Conservation (phyloP, 2,329 filamentous ascomycete species). For the Stemphylium lycopersici region DNA sequence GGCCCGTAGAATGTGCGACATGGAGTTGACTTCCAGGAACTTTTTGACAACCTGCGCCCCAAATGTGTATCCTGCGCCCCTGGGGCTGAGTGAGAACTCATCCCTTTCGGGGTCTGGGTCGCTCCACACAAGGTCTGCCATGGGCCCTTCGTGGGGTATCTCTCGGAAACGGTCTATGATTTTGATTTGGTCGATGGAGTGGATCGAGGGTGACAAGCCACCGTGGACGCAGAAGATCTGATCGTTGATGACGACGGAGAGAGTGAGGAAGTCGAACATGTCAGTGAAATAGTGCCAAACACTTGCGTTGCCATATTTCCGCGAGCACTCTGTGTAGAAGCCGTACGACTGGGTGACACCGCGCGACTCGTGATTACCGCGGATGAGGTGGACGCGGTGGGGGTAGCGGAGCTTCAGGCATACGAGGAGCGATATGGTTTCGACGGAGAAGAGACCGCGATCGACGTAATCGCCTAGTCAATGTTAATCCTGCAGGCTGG, state of each 20-base stretch:
- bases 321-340: conserved; percentile 97
- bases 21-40: conserved; percentile 94
- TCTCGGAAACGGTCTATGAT: conserved; percentile 99
- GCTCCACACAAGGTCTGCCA: conserved; percentile 99
- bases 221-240: conserved; percentile 99
- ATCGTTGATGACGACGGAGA: conserved; percentile 97
- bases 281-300: conserved; percentile 99
- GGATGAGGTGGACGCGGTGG: conserved; percentile 91
- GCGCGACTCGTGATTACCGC: conserved; percentile 96
- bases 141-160: conserved; percentile 97
- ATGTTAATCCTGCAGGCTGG: conserved; percentile 17
- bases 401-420: conserved; percentile 98
- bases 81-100: conserved; percentile 91
- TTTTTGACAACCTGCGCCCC: conserved; percentile 98
- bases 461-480: conserved; percentile 92
- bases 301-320: conserved; percentile 97
- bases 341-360: conserved; percentile 98
- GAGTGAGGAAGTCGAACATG: conserved; percentile 98
- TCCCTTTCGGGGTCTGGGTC: conserved; percentile 97
- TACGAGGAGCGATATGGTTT: conserved; percentile 96
- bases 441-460: conserved; percentile 96
- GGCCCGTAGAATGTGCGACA: conserved; percentile 97
- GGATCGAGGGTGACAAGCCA: conserved; percentile 74
- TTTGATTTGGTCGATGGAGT: conserved; percentile 99
- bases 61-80: conserved; percentile 96